Percentiles rank a stretch among this genome's conserved stretches.
Conservation (phyloP, 768 basidiomycete genomes). For the Auricularia cornea region DNA sequence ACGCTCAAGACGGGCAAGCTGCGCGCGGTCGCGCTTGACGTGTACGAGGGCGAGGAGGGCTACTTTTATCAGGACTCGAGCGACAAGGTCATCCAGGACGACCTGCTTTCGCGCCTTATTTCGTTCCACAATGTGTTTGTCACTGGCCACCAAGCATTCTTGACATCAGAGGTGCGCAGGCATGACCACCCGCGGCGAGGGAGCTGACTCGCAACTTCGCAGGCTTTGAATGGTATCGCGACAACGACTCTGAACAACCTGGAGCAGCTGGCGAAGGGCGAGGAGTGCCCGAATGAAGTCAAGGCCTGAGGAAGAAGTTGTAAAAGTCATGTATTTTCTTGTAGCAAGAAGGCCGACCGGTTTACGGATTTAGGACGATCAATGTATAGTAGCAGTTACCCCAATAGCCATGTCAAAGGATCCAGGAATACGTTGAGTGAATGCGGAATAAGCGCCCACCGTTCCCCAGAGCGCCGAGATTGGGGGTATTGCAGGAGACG, state of each 20-base stretch:
- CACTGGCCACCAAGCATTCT: slow-evolving; percentile 14
- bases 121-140: slow-evolving; percentile 15
- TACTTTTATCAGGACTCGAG: slow-evolving; percentile 13
- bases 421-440: no score
- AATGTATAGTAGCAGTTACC: no score
- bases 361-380: no score
- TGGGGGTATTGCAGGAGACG: no score
- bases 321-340: no score
- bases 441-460: no score
- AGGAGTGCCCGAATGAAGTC: slow-evolving; percentile 11
- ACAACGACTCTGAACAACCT: slow-evolving; percentile 11
- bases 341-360: no score
- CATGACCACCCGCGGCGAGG: background rate
- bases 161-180: slow-evolving; percentile 10
- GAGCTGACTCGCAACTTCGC: background rate
- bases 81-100: slow-evolving; percentile 14
- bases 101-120: slow-evolving; percentile 11
- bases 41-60: slow-evolving; percentile 15
- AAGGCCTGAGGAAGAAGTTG: background rate
- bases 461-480: no score
- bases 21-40: slow-evolving; percentile 14
- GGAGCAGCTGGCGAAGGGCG: slow-evolving; percentile 3
- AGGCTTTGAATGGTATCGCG: slow-evolving; percentile 12
- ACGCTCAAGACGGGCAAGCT: slow-evolving; percentile 12
- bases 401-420: no score